Evolutionary conservation across 2,329 filamentous ascomycete genomes (phyloP), one percentile per base, ranked within the genome.

Genomic region (Raffaelea deltoideospora): DNA sequence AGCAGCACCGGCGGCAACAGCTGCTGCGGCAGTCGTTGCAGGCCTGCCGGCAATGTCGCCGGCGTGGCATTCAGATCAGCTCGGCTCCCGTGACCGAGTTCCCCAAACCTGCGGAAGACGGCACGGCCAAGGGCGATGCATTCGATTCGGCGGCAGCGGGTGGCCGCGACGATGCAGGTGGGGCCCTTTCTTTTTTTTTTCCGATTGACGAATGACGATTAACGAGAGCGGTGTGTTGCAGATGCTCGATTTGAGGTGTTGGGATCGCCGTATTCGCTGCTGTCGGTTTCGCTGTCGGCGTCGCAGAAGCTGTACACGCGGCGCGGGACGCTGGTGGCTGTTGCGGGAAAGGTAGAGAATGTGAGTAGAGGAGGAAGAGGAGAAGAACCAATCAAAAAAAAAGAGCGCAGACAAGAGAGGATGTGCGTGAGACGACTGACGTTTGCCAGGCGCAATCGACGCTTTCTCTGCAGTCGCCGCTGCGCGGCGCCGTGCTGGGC

Each of bases 171-270:
- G 57, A 61, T 34, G 61, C 70, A 36, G 69, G 69, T 73, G 61
- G 32, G 48, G n/a, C n/a, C n/a, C n/a, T n/a, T n/a, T n/a, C 8
- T 11, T 31, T 4, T 33, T 23, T 24, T 14, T n/a, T n/a, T 14
- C 19, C 15, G 9, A 3, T 26, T 15, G 31, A 14, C 11, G 14
- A 19, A 11, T 10, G 17, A 18, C 30, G 9, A 10, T 23, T 39
- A n/a, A 30, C 33, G 4, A n/a, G n/a, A n/a, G n/a, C n/a, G n/a
- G n/a, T n/a, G n/a, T 9, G 21, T 3, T 17, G 8, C 48, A 95
- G 90, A 96, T 70, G 90, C 90, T 37, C 77, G 78, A 40, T 98
- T 98, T 57, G 85, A 96, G 58, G 85, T 96, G 33, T 65, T 98
- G 45, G 90, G 90, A 43, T 74, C 83, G 19, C 86, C 88, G 2